These are phyloP conservation scores for Exophiala aquamarina DNA, from an alignment of 2,329 filamentous ascomycete species.

Conservation along the genomic window DNA sequence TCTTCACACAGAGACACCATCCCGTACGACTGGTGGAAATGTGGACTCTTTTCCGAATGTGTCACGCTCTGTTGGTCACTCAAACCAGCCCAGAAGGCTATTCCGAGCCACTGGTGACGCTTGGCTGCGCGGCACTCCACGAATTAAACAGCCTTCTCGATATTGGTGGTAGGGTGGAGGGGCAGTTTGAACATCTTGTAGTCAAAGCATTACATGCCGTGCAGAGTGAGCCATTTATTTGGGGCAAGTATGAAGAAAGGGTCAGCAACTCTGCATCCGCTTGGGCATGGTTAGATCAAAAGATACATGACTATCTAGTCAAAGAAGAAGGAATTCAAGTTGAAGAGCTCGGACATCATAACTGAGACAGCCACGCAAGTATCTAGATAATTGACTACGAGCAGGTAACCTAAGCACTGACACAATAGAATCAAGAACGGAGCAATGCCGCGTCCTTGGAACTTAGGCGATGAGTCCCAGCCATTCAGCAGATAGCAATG, in stretches of 20 bases:
- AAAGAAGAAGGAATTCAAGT: conserved; percentile 11
- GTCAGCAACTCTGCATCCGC: background rate
- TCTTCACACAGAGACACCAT: conserved; percentile 51
- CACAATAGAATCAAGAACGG: too few species aligned
- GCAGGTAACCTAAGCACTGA: too few species aligned
- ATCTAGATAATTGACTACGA: too few species aligned
- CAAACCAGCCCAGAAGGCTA: background rate
- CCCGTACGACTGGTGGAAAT: conserved; percentile 52
- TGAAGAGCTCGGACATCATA: too few species aligned
- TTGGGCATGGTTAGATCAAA: conserved; percentile 15
- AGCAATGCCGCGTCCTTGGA: too few species aligned
- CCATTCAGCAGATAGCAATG: too few species aligned
- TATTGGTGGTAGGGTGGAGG: conserved; percentile 2
- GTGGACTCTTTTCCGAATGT: conserved; percentile 14
- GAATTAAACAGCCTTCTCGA: conserved; percentile 7
- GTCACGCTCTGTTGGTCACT: conserved; percentile 8
- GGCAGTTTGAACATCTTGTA: conserved; percentile 11
- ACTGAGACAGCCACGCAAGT: too few species aligned
- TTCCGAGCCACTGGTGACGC: conserved; percentile 2
- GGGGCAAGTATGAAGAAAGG: conserved; percentile 9
- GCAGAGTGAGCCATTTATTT: conserved; percentile 1
- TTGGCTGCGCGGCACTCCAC: conserved; percentile 14
- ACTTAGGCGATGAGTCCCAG: too few species aligned
- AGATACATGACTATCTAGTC: conserved; percentile 4
- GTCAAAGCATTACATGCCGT: conserved; percentile 1